A percentile compares a stretch with the other conserved stretches of the same genome.
Evolutionary conservation across 192 early-diverging fungal genomes (phyloP).

Genomic region (Phlyctochytrium arcticum): DNA sequence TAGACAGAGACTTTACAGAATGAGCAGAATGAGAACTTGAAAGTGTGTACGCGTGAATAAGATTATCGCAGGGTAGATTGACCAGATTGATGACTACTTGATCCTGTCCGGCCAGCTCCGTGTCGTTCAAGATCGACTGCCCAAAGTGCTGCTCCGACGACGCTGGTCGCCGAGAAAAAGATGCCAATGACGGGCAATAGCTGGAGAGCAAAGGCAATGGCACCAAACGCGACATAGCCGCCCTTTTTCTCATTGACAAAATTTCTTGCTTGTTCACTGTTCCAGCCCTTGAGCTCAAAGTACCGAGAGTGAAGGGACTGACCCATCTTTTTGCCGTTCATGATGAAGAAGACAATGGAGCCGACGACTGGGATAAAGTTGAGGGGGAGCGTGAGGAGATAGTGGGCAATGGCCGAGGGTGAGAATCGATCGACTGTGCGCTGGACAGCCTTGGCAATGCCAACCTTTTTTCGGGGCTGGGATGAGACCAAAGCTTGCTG

Average conservation of each 20-base stretch:
- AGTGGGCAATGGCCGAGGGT: slow-evolving; percentile 15
- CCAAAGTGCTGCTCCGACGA: slow-evolving; percentile 65
- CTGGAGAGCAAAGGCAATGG: slow-evolving; percentile 55
- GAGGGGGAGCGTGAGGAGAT: slow-evolving; percentile 54
- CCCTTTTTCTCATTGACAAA: slow-evolving; percentile 10
- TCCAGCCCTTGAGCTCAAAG: slow-evolving; percentile 27
- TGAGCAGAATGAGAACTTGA: too few relatives aligned
- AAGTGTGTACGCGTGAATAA: too few relatives aligned
- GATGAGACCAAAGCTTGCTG: not conserved
- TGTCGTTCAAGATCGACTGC: slow-evolving; percentile 50
- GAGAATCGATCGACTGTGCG: slow-evolving; percentile 13
- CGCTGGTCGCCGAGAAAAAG: slow-evolving; percentile 67
- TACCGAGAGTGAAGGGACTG: slow-evolving; percentile 10
- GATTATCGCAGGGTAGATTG: too few relatives aligned
- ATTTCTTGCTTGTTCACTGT: not conserved
- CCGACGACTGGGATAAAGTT: slow-evolving; percentile 57
- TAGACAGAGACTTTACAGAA: too few relatives aligned
- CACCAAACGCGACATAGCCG: slow-evolving; percentile 26
- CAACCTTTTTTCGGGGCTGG: not conserved
- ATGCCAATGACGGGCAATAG: slow-evolving; percentile 58
- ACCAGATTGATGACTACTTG: too few relatives aligned
- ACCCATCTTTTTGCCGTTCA: slow-evolving; percentile 25
- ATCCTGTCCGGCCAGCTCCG: too few relatives aligned
- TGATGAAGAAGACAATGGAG: slow-evolving; percentile 36
- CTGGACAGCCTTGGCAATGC: slow-evolving; percentile 2